Base-by-base conservation (phyloP, 495 filamentous ascomycete genomes). In the Venustampulla echinocandica region DNA sequence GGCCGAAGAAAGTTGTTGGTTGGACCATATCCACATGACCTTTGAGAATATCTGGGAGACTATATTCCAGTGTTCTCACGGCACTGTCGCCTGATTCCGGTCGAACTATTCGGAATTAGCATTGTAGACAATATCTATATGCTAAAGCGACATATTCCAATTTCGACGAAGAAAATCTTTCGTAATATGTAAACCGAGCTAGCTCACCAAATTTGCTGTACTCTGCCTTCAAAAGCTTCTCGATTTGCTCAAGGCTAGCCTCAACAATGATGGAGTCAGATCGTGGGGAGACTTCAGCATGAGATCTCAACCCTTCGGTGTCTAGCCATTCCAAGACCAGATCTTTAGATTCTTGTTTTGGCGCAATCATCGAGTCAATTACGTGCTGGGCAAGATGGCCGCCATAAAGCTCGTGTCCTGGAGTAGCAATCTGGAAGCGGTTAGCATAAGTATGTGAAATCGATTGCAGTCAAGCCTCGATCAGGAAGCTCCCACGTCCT, bases 1-100 rank as follows among this genome's bases (percentile, higher is more conserved):
- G 49, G 15, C 56, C 67, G 57, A 85, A 84, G 4, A 76, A 79
- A 28, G 74, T 84, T 3, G 79, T 83, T n/a, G 80, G 80, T 60
- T 84, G 80, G 34, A 84, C 73, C 4, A 76, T 69, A 41, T 78
- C 73, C 47, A 86, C 71, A 53, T 81, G 76, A 21, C 61, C 60
- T 45, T 75, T 74, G 4, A 67, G 69, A 50, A 75, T 66, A 47
- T 58, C 58, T 20, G 77, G 76, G 7, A 78, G 62, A 37, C 71
- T 76, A 64, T 76, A 81, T 28, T 64, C 54, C 35, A 67, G 57
- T 25, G 64, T 64, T n/a, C 64, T 43, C n/a, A 53, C 18, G 4
- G 47, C 30, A 2, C 10, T 37, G 1, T 46, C 36, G 5, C 46
- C 38, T 19, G 49, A 25, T 9, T 41, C 20, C 15, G 45, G 25